Base-by-base conservation (phyloP, 1,139 yeast genomes). In the Sugiyamaella castrensis region DNA sequence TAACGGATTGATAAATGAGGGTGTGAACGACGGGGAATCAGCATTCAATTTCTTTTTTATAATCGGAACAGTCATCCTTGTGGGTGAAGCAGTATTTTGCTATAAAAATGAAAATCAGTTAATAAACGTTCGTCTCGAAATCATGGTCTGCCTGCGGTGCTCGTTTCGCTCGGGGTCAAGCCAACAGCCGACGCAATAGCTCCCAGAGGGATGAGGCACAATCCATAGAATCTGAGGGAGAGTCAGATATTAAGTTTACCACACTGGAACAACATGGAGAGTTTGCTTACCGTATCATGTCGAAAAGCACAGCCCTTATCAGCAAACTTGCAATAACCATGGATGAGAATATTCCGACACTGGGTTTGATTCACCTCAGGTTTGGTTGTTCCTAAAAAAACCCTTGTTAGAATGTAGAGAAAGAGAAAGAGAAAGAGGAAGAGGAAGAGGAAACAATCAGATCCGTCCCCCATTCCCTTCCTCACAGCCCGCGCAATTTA, bases 321-420 rank as follows among this genome's bases (percentile, higher is more conserved):
- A 58, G 87, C 92, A 69, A 79, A 88, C 67, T 87, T 87, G 72
- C 97, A 89, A 61, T 79, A 87, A 8, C 96, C 97, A 69, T 87
- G 89, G 42, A 87, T 87, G 46, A 84, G 79, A 51, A 88, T 82
- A 64, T 88, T 88, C 65, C 92, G 78, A 69, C 97, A 88, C 52
- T 86, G 89, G 35, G 88, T 84, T 57, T 84, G 87, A 66, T 79
- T 61, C 13, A 94, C 91, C 31, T 43, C 53, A 10, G 51, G 51
- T 43, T 47, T 47, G 15, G 32, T 26, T 37, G 24, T 19, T 19
- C 24, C 24, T 19, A 5, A 19, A 19, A 19, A 5, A 19, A 19
- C 5, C 5, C 24, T 4, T 19, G 24, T 19, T 19, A 19, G 24
- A 19, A 19, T 19, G 5, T 19, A 19, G 5, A 19, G 3, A 19